Evolutionary conservation across 257 asterid genomes (phyloP), one percentile per base, ranked within the genome.

Genomic region (Lycium barbarum): DNA sequence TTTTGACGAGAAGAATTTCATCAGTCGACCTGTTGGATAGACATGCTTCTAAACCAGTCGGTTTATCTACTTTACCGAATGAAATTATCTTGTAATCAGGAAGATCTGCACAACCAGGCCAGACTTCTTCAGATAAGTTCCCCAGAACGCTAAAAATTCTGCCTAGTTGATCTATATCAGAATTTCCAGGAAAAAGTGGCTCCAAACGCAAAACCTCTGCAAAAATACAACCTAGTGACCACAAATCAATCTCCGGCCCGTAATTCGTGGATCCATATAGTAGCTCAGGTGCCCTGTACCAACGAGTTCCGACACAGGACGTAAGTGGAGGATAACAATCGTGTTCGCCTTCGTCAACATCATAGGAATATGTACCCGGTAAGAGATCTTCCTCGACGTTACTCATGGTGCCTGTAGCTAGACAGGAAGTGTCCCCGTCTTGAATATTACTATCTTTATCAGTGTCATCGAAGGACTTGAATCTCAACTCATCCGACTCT

Each of bases 201-300:
- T 92, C 92, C 53, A 93, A 91, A 67, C 91, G 91, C 76, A 94
- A 68, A 83, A 97, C 92, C 92, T 95, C 99, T 0, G 98, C 94
- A 85, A 97, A 95, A 62, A 97, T 94, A 61, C 98, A 97, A 17
- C 99, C 99, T 47, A 97, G 86, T 26, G 99, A 94, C 99, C 99
- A 97, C 62, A 97, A 91, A 82, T 97, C 99, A 70, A 95, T 91
- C 91, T 94, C 99, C 18, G 91, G 88, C 33, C 98, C 98, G 51
- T 97, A 97, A 47, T 84, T 92, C 47, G 97, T 94, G 71, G 98
- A 95, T 2, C 99, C 99, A 38, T 91, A 95, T 3, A 97, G 97
- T 76, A 97, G 93, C 89, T 97, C 99, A 2, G 99, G 99, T 83
- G 98, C 94, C 87, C 96, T 91, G 83, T 87, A 97, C 99, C 99